Base-by-base conservation (phyloP, 148 eudicot species). In the Drosera capensis region DNA sequence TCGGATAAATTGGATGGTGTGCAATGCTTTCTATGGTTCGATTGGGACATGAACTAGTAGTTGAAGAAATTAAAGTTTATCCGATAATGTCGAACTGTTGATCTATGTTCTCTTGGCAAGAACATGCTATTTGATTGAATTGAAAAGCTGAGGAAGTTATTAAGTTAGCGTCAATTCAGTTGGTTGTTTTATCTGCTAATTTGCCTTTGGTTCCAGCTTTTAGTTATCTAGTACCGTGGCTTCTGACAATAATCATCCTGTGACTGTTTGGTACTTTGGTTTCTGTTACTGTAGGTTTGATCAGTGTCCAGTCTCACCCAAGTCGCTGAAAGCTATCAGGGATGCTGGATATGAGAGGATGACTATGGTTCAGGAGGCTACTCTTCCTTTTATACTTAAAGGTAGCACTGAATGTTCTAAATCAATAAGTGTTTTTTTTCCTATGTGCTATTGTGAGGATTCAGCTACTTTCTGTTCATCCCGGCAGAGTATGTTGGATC, bases 331-430 rank as follows among this genome's bases (percentile, higher is more conserved):
- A 71, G 99, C 73, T 57, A 68, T 81, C 42, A 81, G 64, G 59
- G 95, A 81, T 76, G 94, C 71, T 54, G 99, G 99, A 23, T 92
- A 81, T 56, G 88, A 85, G 61, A 85, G 63, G 65, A 71, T 92
- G 95, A 92, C 99, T 46, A 59, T 81, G 68, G 99, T 92, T 22
- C 99, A 92, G 59, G 99, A 70, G 62, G 99, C 99, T 54, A 92
- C 95, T 20, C 78, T 92, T 45, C 99, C 99, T 45, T 49, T 75
- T 54, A 92, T 92, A 71, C 70, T 92, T 15, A 71, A 78, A 78
- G 95, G 95, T 92, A 14, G 14, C 45, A 40, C 5, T 12, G 40
- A 47, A 15, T 31, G 25, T 11, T 28, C 39, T 42, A 25, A 14
- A 26, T 40, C 19, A 26, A 36, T 20, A 34, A 26, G 20, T 16